Base-by-base conservation (phyloP, 169 alveolate genomes). In the Cyclospora cayetanensis region DNA sequence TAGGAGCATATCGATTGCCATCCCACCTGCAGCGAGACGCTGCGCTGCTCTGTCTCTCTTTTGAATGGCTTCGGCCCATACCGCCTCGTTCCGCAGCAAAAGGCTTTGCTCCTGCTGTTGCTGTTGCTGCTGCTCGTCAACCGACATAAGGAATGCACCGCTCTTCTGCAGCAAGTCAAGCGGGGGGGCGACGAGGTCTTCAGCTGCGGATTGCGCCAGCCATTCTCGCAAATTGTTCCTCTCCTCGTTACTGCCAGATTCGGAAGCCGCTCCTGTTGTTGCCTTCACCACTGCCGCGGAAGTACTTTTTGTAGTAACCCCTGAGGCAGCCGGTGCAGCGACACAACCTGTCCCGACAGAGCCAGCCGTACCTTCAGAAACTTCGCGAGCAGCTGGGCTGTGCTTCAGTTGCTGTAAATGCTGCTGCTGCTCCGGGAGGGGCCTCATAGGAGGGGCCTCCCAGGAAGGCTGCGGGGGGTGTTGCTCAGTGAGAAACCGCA, bases 41-140 rank as follows among this genome's bases (percentile, higher is more conserved):
- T 84, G 68, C 35, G 91, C 74, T 29, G 91, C 91, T 65, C 41
- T 41, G 82, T 84, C 91, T n/a, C 91, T 70, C 82, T 41, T 43
- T 31, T 37, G 43, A 2, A 84, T 72, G 18, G 91, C 91, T 20
- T 5, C 79, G 20, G 22, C 82, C 91, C 91, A 84, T 1, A 39
- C 80, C 3, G 68, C 55, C 34, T 84, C 66, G 65, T 84, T 84
- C 37, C 79, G 79, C 29, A 42, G 46, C 80, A 43, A 35, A 15
- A 50, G 70, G 29, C 63, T 43, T 35, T 31, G 55, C 91, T 55
- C 60, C 79, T 65, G 65, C 91, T 42, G 82, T 43, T 35, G 63
- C 82, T 63, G 68, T 68, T 84, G 80, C 80, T 55, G 83, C 68
- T 22, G 60, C 29, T 46, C 83, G 46, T 84, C 91, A 1, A 72